Base-by-base conservation (phyloP, 331 rosid species). In the Quercus tomentella region DNA sequence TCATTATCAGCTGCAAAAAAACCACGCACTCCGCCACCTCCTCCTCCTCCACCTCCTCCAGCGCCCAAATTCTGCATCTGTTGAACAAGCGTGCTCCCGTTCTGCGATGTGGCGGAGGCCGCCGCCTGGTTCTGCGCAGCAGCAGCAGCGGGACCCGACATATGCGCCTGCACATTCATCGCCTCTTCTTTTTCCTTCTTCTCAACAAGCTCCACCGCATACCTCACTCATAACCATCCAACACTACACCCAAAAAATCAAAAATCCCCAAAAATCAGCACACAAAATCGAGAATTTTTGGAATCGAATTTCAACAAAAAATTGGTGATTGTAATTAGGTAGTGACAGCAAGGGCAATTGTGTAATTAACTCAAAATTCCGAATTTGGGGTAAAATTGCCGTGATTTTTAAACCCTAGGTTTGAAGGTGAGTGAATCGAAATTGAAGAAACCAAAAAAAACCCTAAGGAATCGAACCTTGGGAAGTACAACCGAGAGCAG, bases 1-100 rank as follows among this genome's bases (percentile, higher is more conserved):
- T 96, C 99, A 2, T 92, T 72, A 56, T 93, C 98, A 91, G 83
- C 84, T 65, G 49, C 79, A 67, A 68, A 80, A 54, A 80, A 17
- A 37, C 84, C 49, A 31, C 91, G 90, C 3, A 86, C 69, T 54
- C 83, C 79, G 8, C 88, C 90, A 21, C 23, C 22, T n/a, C 26
- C 6, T 5, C 7, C 49, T 30, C 23, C 17, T n/a, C 26, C 6
- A 14, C 7, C 49, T 30, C 23, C 17, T 3, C 72, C 72, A 5
- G 25, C 22, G 16, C 26, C 72, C 51, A 67, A 45, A 35, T 4
- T 67, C 35, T 67, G 52, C 72, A 67, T 67, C n/a, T 67, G 72
- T 45, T 67, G 72, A 67, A 49, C 52, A 25, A 67, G 72, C 52
- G 72, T n/a, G 11, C 52, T 67, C 72, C 72, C 72, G 41, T 65